These are phyloP conservation scores for Neofusicoccum cordaticola DNA, from an alignment of 2,329 filamentous ascomycete species.

Conservation along the genomic window DNA sequence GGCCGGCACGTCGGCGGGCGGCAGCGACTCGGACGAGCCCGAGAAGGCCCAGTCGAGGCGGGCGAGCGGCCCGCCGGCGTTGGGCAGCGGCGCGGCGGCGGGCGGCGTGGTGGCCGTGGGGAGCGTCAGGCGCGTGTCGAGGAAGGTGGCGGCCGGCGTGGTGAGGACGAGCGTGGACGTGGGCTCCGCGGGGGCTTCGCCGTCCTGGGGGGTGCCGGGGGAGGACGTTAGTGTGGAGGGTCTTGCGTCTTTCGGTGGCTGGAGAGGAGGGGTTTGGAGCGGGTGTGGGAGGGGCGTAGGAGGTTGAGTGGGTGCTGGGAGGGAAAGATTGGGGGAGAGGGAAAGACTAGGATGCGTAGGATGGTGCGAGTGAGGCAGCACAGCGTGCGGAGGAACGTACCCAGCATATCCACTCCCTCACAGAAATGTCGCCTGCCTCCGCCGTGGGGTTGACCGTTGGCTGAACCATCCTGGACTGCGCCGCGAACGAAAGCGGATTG, in stretches of 20 bases:
- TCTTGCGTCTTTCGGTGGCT: background rate
- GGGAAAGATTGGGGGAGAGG: background rate
- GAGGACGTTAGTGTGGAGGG: no score
- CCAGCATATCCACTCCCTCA: slow-evolving; percentile 13
- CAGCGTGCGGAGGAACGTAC: background rate
- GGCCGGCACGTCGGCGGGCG: slow-evolving; percentile 24
- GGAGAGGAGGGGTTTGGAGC: background rate
- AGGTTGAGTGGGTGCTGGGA: no score
- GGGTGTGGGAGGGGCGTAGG: no score
- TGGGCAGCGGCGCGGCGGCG: slow-evolving; percentile 20
- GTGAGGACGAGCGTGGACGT: slow-evolving; percentile 66
- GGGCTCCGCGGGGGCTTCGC: slow-evolving; percentile 52
- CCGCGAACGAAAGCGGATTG: background rate
- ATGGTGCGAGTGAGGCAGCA: no score
- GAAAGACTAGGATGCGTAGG: background rate
- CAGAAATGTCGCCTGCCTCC: background rate
- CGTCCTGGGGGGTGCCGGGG: background rate
- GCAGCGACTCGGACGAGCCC: slow-evolving; percentile 44
- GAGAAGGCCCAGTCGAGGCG: slow-evolving; percentile 65
- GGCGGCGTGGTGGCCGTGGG: slow-evolving; percentile 17
- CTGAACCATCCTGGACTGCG: background rate
- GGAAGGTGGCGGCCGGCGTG: slow-evolving; percentile 55
- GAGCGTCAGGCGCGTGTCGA: slow-evolving; percentile 58
- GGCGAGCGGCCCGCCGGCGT: slow-evolving; percentile 25
- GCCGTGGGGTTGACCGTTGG: background rate